Conservation (phyloP, 345 rosid genomes). For the Eucalyptus erythrocorys region DNA sequence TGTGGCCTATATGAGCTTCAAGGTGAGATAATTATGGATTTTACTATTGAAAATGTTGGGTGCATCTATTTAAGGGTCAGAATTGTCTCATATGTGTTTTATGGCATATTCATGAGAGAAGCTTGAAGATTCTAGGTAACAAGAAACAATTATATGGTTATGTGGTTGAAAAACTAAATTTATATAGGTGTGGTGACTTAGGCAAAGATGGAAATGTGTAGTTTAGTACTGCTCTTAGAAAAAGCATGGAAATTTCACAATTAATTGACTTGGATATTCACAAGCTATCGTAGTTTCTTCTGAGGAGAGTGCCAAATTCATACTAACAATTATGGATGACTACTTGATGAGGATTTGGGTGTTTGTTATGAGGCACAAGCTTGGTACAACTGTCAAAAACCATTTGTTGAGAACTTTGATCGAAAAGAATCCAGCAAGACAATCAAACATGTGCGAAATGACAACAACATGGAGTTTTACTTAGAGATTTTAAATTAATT, state of each 20-base stretch:
- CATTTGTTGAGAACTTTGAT: neutral
- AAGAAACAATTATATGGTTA: neutral
- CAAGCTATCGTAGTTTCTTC: neutral
- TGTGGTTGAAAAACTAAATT: neutral
- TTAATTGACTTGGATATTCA: neutral
- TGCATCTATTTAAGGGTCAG: neutral
- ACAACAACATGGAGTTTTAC: neutral
- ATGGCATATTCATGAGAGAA: neutral
- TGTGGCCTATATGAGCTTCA: neutral
- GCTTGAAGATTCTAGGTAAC: neutral
- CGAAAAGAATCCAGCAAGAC: neutral
- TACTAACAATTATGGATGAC: neutral
- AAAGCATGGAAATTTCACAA: neutral
- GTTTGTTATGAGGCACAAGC: neutral
- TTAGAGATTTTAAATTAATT: neutral
- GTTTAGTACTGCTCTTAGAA: neutral
- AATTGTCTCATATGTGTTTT: neutral
- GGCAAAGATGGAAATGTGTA: neutral
- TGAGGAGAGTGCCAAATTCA: neutral
- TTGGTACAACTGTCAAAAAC: neutral
- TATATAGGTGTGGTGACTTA: neutral
- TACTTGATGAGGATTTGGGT: neutral
- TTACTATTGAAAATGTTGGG: neutral
- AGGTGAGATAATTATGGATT: neutral
- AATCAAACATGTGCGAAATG: neutral